Base-by-base conservation (phyloP, 208 protist genomes). In the Crithidia thermophila region DNA sequence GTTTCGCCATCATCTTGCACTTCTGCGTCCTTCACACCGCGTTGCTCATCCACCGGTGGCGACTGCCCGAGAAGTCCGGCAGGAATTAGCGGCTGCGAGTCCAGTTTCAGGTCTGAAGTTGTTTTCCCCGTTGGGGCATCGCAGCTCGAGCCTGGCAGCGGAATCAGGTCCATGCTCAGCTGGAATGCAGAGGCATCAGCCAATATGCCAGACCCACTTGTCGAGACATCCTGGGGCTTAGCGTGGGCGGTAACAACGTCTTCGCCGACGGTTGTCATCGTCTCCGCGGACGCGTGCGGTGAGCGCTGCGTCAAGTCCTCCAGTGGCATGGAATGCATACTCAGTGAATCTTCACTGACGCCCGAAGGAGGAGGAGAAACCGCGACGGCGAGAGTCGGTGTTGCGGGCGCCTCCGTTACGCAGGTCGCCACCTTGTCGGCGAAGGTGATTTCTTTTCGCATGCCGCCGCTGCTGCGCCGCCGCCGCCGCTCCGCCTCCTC, bases 371-470 rank as follows among this genome's bases (percentile, higher is more conserved):
- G 30, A 33, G 4, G 28, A n/a, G 23, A 10, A 4, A 18, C 6
- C 18, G 2, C 16, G 40, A 8, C 16, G 1, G 0, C 16, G 45
- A 23, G 23, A 13, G 10, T 8, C 4, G 23, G 45, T 9, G 45
- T 30, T 28, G 23, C 45, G 3, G 23, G 39, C 39, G 30, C 2
- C 18, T 27, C 16, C 30, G 14, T 23, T 3, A 18, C 27, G 11
- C n/a, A 18, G 1, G 30, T 42, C 5, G 4, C 42, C 57, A 74
- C 55, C 2, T 74, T 53, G 16, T 51, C 52, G 25, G 68, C 59
- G 39, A 75, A 75, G 28, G 68, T 68, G 45, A 75, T 68, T 47
- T 43, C 68, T 33, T 75, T 75, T 1, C 68, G 59, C 14, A 42
- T 34, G 0, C 60, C 68, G 13, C 60, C 53, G 27, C 51, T 63